Base-by-base conservation (phyloP, 768 basidiomycete species). In the Psilocybe sp. region DNA sequence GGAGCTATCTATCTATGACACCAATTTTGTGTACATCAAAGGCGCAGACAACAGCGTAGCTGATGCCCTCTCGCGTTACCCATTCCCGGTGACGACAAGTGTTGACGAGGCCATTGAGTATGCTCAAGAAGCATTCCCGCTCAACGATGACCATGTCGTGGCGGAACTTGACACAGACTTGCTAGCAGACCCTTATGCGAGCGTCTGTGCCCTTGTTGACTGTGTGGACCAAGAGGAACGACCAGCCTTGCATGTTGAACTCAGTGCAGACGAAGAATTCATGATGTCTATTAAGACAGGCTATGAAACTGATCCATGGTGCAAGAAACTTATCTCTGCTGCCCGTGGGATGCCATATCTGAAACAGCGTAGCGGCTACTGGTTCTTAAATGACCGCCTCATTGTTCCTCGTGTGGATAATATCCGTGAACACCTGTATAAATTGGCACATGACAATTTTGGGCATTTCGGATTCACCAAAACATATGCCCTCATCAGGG, bases 391-490 rank as follows among this genome's bases (percentile, higher is more conserved):
- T 0, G 42, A 59, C 15, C 45, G 60, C 0, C 46, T 64, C 0
- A 48, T 69, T 6, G 56, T 71, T 1, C 67, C 63, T 0, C 18
- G 50, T 0, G 15, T 40, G 3, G 57, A 60, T 44, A 53, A 62
- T 55, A 46, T 54, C 11, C 45, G 62, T 1, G 56, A 62, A 41
- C 37, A 5, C 1, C 32, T 69, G 0, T 71, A 64, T 46, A 56
- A 54, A 0, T 43, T 68, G 1, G 65, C 63, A 0, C 71, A 71
- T 42, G 60, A 71, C 46, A 28, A 46, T 0, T 45, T 66, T 0
- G 68, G 68, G 0, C 68, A 72, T 55, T 69, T 75, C 44, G 64
- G 73, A 0, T 59, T 61, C n/a, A 49, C 61, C 13, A 69, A 75
- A 49, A 50, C 59, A 0, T 70, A 69, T 44, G 58, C 37, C 0